Evolutionary conservation across 2,329 filamentous ascomycete genomes (phyloP), one percentile per base, ranked within the genome.

Genomic region (Colletotrichum sojae): DNA sequence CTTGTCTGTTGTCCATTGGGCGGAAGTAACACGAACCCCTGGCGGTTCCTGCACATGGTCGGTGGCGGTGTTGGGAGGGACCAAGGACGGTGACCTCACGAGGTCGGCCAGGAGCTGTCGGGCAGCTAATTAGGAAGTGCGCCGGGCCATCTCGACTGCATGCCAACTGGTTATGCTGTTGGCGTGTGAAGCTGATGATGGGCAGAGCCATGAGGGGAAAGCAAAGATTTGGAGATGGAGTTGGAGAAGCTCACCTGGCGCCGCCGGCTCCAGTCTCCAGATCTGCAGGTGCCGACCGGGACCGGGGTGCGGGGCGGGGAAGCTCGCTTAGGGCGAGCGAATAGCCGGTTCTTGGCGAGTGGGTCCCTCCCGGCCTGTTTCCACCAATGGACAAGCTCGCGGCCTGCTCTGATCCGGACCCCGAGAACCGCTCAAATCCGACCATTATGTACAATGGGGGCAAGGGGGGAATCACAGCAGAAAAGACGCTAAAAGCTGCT

Each of bases 361-460:
- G 65, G 63, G 9, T 55, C 53, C 36, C 20, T 20, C 0, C 10
- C 27, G 63, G 43, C 43, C 39, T 18, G 51, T 63, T 70, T 67
- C 66, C 69, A 70, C 55, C 61, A 66, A 71, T 65, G 22, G 25
- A 3, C 9, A 0, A 15, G 51, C 22, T 43, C 16, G 31, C 67
- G 69, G 62, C 20, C 57, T 48, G 36, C 62, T 54, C 69, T 71
- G 46, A 31, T 61, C 69, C 67, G 69, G 61, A 59, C 25, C 63
- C 67, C 67, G 67, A 68, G 67, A 70, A 63, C 67, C 63, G 67
- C 67, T 22, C 57, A 63, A 70, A 70, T 51, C 57, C 57, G 58
- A 57, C 61, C 66, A 65, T 20, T 55, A n/a, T n/a, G n/a, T n/a
- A 22, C 54, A 45, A 27, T 56, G 31, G 31, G 16, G 46, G 52